Conservation (phyloP, 495 filamentous ascomycete species). For the Hypoxylon trugodes region DNA sequence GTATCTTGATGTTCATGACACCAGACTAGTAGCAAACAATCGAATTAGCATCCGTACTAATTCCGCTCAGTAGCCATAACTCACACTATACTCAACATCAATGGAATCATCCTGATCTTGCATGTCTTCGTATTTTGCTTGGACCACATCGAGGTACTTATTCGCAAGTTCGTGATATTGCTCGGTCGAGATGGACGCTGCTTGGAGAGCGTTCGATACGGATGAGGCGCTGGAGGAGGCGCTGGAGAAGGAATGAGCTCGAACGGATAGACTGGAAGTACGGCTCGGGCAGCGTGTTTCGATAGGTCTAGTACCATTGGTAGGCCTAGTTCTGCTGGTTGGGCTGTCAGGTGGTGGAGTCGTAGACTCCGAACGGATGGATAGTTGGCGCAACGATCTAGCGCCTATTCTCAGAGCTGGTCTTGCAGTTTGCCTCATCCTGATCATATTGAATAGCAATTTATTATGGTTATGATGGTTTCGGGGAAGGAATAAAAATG, state of each 20-base stretch:
- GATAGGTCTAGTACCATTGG: no score
- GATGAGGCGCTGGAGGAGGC: slow-evolving; percentile 37
- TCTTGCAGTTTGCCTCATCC: no score
- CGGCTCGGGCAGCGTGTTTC: no score
- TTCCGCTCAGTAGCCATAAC: slow-evolving; percentile 28
- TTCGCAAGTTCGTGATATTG: slow-evolving; percentile 61
- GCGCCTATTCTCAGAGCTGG: no score
- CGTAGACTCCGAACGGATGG: no score
- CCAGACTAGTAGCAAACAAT: slow-evolving; percentile 67
- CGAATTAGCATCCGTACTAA: slow-evolving; percentile 12
- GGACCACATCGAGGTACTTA: slow-evolving; percentile 63
- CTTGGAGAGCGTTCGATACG: slow-evolving; percentile 21
- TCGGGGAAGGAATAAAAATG: no score
- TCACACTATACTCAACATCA: slow-evolving; percentile 70
- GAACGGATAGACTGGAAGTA: no score
- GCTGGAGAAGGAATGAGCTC: slow-evolving; percentile 19
- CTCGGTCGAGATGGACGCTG: slow-evolving; percentile 47
- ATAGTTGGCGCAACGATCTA: no score
- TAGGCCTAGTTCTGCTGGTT: no score
- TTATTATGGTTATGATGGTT: no score
- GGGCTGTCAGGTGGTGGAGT: no score
- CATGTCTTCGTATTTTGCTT: slow-evolving; percentile 70
- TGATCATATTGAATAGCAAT: no score
- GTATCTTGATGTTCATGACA: slow-evolving; percentile 76
- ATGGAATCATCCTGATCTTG: slow-evolving; percentile 69